Conservation (phyloP, 1,284 basidiomycete genomes). For the Rhodotorula sp. region DNA sequence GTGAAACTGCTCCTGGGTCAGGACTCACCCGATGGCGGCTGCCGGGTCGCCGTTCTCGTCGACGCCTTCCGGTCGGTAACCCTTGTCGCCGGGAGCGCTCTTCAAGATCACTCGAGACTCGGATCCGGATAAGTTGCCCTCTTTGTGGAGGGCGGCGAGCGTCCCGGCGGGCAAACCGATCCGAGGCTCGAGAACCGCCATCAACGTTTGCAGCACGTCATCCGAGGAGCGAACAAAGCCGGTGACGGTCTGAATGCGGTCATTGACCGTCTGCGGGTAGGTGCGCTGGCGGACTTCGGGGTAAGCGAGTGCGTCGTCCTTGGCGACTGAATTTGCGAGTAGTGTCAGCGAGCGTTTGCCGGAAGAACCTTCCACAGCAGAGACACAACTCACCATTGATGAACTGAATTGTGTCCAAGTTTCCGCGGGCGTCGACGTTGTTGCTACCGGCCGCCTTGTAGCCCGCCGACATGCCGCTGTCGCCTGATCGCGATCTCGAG, state of each 20-base stretch:
- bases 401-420: conserved; percentile 61
- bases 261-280: conserved; percentile 23
- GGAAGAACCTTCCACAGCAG: no score
- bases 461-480: conserved; percentile 63
- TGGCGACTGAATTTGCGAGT: conserved; percentile 1
- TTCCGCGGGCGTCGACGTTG: conserved; percentile 60
- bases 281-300: conserved; percentile 35
- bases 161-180: conserved; percentile 31
- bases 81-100: conserved; percentile 17
- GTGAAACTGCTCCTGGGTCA: no score
- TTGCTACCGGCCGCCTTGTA: conserved; percentile 56
- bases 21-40: conserved; percentile 31
- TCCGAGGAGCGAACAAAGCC: conserved; percentile 27
- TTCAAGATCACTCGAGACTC: conserved; percentile 35
- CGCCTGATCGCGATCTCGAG: conserved; percentile 45
- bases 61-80: conserved; percentile 19
- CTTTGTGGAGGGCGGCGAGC: conserved; percentile 31
- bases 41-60: conserved; percentile 33
- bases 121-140: conserved; percentile 29
- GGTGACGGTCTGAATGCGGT: conserved; percentile 26
- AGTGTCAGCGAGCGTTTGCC: no score
- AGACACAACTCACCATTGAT: conserved; percentile 51
- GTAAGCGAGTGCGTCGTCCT: conserved; percentile 35
- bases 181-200: conserved; percentile 28
- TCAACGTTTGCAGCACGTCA: conserved; percentile 27